phyloP scores from a whole-genome alignment of 2,329 filamentous ascomycete species.

The Scolecobasidium constrictum region DNA sequence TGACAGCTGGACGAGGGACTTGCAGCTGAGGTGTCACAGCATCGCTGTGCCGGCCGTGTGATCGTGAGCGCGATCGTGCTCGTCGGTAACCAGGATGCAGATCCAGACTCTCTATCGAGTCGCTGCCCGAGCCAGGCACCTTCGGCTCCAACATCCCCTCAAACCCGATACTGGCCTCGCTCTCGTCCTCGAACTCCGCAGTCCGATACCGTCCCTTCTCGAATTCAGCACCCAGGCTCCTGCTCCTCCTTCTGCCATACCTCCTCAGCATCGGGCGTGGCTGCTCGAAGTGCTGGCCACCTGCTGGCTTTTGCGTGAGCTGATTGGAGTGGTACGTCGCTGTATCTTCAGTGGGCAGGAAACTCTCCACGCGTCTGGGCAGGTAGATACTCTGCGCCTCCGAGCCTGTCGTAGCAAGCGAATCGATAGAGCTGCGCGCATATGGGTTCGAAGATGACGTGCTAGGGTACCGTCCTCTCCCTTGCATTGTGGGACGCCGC shows the following conservation, averaged over 20 bases:
- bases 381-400: conserved; percentile 51
- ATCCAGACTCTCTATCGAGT: conserved; percentile 10
- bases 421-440: conserved; percentile 56
- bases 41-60: neutral
- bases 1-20: too few species aligned
- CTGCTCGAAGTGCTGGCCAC: conserved; percentile 29
- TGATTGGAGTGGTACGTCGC: conserved; percentile 63
- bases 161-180: too few species aligned
- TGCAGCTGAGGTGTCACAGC: neutral
- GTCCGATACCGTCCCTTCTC: conserved; percentile 1
- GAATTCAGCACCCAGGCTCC: neutral
- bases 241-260: neutral
- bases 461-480: too few species aligned
- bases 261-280: too few species aligned
- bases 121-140: too few species aligned
- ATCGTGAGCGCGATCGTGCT: too few species aligned
- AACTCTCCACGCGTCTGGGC: conserved; percentile 59
- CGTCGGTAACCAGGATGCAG: conserved; percentile 8
- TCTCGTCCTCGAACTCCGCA: too few species aligned
- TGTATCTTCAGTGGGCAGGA: conserved; percentile 70
- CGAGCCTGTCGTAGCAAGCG: conserved; percentile 47
- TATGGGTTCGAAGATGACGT: conserved; percentile 36
- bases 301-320: conserved; percentile 31
- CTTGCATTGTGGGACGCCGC: neutral
- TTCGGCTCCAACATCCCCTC: too few species aligned